Evolutionary conservation across 495 filamentous ascomycete genomes (phyloP).

Genomic region (Pseudevernia furfuracea): DNA sequence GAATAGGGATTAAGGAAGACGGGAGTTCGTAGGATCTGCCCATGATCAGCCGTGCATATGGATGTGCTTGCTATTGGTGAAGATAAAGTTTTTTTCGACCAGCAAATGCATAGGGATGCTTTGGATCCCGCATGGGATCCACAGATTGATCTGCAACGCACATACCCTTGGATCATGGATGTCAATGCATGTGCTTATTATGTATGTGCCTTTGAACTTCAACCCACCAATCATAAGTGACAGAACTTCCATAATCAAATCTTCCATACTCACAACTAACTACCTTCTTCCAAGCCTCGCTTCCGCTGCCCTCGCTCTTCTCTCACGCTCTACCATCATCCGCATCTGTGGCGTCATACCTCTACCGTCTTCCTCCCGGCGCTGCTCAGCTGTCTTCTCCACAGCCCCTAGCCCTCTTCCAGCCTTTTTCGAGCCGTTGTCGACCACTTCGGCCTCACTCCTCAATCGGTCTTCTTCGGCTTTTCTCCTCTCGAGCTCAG

Average conservation of each 20-base stretch:
- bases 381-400: constrained; percentile 64
- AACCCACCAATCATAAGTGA: background rate
- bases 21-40: background rate
- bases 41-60: background rate
- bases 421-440: constrained; percentile 35
- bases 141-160: background rate
- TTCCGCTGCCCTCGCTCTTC: constrained; percentile 77
- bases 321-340: constrained; percentile 70
- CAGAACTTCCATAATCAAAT: background rate
- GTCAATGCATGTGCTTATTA: too few species aligned
- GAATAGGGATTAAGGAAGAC: background rate
- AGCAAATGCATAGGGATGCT: background rate
- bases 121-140: background rate
- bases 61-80: background rate
- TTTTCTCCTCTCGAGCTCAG: constrained; percentile 53
- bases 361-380: constrained; percentile 70
- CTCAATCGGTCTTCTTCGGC: constrained; percentile 56
- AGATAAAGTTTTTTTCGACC: background rate
- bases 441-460: constrained; percentile 42
- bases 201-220: background rate
- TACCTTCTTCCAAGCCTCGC: constrained; percentile 67
- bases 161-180: too few species aligned
- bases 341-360: constrained; percentile 81
- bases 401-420: constrained; percentile 45
- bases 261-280: background rate